phyloP scores from a whole-genome alignment of 805 yeast genomes.

The Spathaspora hagerdaliae region DNA sequence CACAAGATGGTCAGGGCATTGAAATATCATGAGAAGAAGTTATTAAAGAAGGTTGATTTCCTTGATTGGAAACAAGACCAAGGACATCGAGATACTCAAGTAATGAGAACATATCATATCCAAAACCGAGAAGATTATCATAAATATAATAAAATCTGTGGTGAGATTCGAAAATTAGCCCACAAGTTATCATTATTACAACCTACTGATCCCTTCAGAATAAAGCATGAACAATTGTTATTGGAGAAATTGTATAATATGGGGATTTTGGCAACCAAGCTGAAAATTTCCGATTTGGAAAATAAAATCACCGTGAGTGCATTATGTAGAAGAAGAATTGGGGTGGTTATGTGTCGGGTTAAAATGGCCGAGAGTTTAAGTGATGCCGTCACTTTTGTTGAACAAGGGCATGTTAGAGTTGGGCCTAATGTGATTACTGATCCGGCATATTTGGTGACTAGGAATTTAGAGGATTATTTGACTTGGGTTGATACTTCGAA shows the following conservation, averaged over 20 bases:
- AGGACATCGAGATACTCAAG: slow-evolving; percentile 93
- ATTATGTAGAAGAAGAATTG: slow-evolving; percentile 84
- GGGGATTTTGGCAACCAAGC: slow-evolving; percentile 85
- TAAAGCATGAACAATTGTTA: slow-evolving; percentile 82
- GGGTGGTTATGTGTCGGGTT: slow-evolving; percentile 89
- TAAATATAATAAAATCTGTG: slow-evolving; percentile 89
- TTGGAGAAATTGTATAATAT: slow-evolving; percentile 83
- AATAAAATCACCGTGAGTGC: slow-evolving; percentile 91
- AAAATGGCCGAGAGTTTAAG: slow-evolving; percentile 87
- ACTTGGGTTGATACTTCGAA: slow-evolving; percentile 98
- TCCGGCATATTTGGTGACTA: slow-evolving; percentile 89
- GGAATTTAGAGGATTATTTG: slow-evolving; percentile 92
- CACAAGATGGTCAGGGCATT: slow-evolving; percentile 72
- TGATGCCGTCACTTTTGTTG: slow-evolving; percentile 89
- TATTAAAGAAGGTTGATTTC: slow-evolving; percentile 92
- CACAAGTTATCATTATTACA: slow-evolving; percentile 80
- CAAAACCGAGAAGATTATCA: slow-evolving; percentile 95
- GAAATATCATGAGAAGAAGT: slow-evolving; percentile 92
- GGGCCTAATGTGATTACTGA: slow-evolving; percentile 96
- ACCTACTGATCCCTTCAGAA: slow-evolving; percentile 81
- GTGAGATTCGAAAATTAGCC: slow-evolving; percentile 83
- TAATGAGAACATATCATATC: slow-evolving; percentile 90
- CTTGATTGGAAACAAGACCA: slow-evolving; percentile 97
- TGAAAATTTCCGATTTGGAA: slow-evolving; percentile 88
- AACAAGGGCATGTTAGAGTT: slow-evolving; percentile 96